These are phyloP conservation scores for Fulvia fulva DNA, from an alignment of 2,329 filamentous ascomycete species.

Conservation along the genomic window DNA sequence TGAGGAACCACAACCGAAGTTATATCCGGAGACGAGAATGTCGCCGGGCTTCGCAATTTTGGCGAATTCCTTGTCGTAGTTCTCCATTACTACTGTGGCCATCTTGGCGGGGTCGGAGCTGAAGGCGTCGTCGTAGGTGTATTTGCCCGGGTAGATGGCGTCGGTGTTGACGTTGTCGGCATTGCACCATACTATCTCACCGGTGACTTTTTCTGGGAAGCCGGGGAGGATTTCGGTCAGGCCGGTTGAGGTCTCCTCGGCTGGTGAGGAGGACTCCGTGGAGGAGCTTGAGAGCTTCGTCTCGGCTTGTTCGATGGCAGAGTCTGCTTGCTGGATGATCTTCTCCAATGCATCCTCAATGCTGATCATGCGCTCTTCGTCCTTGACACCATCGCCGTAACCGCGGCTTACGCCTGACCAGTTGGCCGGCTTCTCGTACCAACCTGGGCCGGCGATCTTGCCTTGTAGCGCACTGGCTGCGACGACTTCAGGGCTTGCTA, in stretches of 20 bases:
- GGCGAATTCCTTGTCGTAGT: constrained; percentile 76
- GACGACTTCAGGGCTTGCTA: constrained; percentile 85
- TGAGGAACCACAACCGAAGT: constrained; percentile 80
- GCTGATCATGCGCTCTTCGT: constrained; percentile 61
- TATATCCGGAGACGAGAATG: constrained; percentile 80
- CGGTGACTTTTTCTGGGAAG: constrained; percentile 76
- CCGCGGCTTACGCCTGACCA: constrained; percentile 65
- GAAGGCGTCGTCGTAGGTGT: constrained; percentile 87
- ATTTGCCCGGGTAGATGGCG: constrained; percentile 85
- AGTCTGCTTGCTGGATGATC: constrained; percentile 65
- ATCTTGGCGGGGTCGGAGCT: constrained; percentile 69
- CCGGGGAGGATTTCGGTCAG: constrained; percentile 73
- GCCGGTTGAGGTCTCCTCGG: constrained; percentile 31
- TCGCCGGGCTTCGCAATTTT: constrained; percentile 63
- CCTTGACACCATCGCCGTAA: constrained; percentile 64
- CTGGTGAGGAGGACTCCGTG: constrained; percentile 30
- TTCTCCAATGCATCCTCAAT: constrained; percentile 69
- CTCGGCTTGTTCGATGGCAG: constrained; percentile 54
- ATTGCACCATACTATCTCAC: constrained; percentile 86
- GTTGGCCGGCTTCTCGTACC: constrained; percentile 68
- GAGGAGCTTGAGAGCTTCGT: constrained; percentile 38
- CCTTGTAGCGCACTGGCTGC: constrained; percentile 80
- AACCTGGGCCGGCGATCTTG: constrained; percentile 70
- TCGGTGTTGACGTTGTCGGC: constrained; percentile 88
- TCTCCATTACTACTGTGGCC: constrained; percentile 88